phyloP scores from a whole-genome alignment of 306 rosid species.

The Gynostemma pentaphyllum region DNA sequence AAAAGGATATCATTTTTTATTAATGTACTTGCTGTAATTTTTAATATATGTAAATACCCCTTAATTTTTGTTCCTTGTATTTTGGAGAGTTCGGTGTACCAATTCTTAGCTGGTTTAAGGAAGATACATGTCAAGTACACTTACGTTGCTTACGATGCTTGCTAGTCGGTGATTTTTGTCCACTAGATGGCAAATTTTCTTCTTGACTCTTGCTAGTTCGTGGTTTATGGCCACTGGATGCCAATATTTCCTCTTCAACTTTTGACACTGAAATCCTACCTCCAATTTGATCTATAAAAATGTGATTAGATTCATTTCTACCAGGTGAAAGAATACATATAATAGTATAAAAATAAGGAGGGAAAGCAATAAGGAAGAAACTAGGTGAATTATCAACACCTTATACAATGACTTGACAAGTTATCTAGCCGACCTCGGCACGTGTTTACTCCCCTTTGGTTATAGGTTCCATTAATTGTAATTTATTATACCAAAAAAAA shows the following conservation, averaged over 20 bases:
- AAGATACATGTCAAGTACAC: neutral
- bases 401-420: too few species aligned
- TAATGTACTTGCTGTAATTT: neutral
- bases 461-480: too few species aligned
- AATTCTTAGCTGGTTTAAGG: neutral
- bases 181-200: constrained; percentile 17
- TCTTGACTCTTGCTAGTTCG: constrained; percentile 47
- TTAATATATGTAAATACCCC: neutral
- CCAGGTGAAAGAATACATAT: neutral
- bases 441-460: too few species aligned
- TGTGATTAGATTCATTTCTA: neutral
- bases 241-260: constrained; percentile 14
- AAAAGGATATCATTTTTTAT: neutral
- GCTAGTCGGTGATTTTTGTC: constrained; percentile 28
- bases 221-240: constrained; percentile 17
- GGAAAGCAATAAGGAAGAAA: neutral
- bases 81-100: neutral
- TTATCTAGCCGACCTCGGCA: too few species aligned
- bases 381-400: too few species aligned
- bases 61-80: neutral
- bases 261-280: constrained; percentile 17
- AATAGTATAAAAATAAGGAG: neutral
- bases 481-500: too few species aligned
- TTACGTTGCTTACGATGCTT: constrained; percentile 44
- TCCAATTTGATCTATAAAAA: constrained; percentile 38